Conservation (phyloP, 306 rosid genomes). For the Trifolium dubium region DNA sequence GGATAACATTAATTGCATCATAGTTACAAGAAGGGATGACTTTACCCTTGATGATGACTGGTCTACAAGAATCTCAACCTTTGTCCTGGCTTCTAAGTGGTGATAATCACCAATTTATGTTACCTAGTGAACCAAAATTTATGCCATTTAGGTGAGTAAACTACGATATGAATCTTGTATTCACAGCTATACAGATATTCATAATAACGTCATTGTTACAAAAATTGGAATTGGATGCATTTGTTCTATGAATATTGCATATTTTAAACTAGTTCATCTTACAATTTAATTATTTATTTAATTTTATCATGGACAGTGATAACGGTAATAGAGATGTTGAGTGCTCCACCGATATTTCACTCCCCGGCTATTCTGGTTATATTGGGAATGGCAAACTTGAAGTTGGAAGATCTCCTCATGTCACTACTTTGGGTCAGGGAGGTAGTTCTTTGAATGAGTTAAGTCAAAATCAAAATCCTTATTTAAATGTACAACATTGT, state of each 20-base stretch:
- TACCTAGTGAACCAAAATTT: slow-evolving; percentile 57
- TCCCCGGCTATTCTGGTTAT: slow-evolving; percentile 60
- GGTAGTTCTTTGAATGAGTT: slow-evolving; percentile 55
- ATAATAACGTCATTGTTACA: no score
- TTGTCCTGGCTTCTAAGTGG: slow-evolving; percentile 65
- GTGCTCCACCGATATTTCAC: slow-evolving; percentile 55
- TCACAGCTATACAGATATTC: background rate
- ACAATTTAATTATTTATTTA: slow-evolving; percentile 16
- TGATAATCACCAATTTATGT: slow-evolving; percentile 55
- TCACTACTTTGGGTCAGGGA: slow-evolving; percentile 53
- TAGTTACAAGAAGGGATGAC: slow-evolving; percentile 66
- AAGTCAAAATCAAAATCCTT: slow-evolving; percentile 50
- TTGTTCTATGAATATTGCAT: no score
- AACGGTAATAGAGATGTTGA: slow-evolving; percentile 57
- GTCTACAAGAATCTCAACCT: slow-evolving; percentile 69
- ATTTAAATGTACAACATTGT: slow-evolving; percentile 53
- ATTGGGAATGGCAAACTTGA: slow-evolving; percentile 51
- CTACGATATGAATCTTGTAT: slow-evolving; percentile 11
- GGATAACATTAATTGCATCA: slow-evolving; percentile 24
- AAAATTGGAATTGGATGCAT: no score
- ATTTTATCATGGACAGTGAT: slow-evolving; percentile 42
- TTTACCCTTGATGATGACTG: slow-evolving; percentile 58
- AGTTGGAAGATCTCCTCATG: slow-evolving; percentile 58
- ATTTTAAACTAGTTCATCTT: background rate
- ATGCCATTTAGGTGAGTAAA: slow-evolving; percentile 60